These are phyloP conservation scores for Erigeron canadensis DNA, from an alignment of 129 eudicot genomes.

Conservation along the genomic window DNA sequence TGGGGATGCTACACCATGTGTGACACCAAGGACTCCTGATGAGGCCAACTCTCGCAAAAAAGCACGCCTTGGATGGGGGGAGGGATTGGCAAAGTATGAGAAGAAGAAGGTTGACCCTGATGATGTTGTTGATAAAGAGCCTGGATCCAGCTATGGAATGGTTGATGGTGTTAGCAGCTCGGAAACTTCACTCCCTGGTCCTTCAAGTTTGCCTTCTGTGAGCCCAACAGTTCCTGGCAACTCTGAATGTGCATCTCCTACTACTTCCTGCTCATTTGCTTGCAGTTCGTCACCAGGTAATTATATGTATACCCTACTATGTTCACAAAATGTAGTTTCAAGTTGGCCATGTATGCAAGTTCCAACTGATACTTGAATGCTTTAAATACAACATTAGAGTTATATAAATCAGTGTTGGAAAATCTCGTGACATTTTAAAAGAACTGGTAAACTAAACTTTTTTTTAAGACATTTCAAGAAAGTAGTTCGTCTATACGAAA, in stretches of 20 bases:
- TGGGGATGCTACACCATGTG: slow-evolving; percentile 53
- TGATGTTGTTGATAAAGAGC: slow-evolving; percentile 51
- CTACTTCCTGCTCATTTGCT: slow-evolving; percentile 87
- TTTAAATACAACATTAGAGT: background rate
- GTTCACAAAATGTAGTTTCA: background rate
- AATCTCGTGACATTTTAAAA: too few relatives aligned
- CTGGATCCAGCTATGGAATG: slow-evolving; percentile 32
- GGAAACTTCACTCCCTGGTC: slow-evolving; percentile 43
- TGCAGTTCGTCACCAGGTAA: slow-evolving; percentile 91
- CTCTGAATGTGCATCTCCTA: slow-evolving; percentile 74
- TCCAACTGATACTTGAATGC: background rate
- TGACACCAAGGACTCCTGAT: slow-evolving; percentile 46
- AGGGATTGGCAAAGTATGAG: slow-evolving; percentile 95
- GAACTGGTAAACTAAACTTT: too few relatives aligned
- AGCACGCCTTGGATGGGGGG: slow-evolving; percentile 99
- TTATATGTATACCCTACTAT: background rate
- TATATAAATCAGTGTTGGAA: too few relatives aligned
- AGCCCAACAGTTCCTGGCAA: slow-evolving; percentile 54
- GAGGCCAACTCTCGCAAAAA: slow-evolving; percentile 73
- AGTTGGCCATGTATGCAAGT: background rate
- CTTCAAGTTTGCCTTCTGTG: slow-evolving; percentile 39
- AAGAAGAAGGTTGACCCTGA: slow-evolving; percentile 83
- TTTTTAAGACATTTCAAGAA: too few relatives aligned
- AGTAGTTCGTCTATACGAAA: too few relatives aligned
- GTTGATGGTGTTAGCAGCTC: slow-evolving; percentile 29